A percentile compares a stretch with the other conserved stretches of the same genome.
Conservation (phyloP, 306 rosid genomes). For the Canavalia ensiformis region DNA sequence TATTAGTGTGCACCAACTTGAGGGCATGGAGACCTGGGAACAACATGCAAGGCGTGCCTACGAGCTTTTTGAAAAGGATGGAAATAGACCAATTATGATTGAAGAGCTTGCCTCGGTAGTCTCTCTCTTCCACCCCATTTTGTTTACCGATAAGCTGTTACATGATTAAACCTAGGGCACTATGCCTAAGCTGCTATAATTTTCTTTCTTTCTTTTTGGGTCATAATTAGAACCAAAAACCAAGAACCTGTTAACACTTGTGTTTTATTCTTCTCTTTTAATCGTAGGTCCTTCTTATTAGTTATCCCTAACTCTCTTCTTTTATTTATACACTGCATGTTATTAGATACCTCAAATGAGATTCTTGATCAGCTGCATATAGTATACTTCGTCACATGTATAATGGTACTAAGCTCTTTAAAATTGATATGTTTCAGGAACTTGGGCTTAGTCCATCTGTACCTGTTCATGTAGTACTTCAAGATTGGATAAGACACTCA, state of each 20-base stretch:
- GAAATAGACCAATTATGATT: slow-evolving; percentile 86
- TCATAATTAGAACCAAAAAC: not conserved
- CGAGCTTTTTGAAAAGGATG: slow-evolving; percentile 88
- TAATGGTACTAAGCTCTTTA: not conserved
- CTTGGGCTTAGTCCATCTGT: slow-evolving; percentile 77
- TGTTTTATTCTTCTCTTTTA: not conserved
- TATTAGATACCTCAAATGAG: slow-evolving; percentile 15
- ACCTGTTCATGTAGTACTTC: slow-evolving; percentile 79
- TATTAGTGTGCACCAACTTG: slow-evolving; percentile 84
- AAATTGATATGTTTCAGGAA: slow-evolving; percentile 55
- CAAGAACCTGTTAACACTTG: not conserved
- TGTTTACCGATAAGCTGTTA: not conserved
- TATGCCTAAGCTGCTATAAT: not conserved
- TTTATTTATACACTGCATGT: not conserved
- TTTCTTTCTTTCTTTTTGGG: not conserved
- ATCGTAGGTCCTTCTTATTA: too few relatives aligned
- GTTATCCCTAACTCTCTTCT: too few relatives aligned
- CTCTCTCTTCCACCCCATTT: slow-evolving; percentile 16
- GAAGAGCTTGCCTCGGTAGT: slow-evolving; percentile 91
- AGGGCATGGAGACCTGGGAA: slow-evolving; percentile 86
- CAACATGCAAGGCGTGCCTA: slow-evolving; percentile 85
- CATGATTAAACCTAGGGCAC: not conserved
- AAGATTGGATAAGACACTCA: slow-evolving; percentile 79
- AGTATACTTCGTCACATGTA: not conserved
- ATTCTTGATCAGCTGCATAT: not conserved